Percentiles rank a stretch among this genome's conserved stretches.
Evolutionary conservation across 805 yeast genomes (phyloP).

Genomic region (Jamesozyma rosinii): DNA sequence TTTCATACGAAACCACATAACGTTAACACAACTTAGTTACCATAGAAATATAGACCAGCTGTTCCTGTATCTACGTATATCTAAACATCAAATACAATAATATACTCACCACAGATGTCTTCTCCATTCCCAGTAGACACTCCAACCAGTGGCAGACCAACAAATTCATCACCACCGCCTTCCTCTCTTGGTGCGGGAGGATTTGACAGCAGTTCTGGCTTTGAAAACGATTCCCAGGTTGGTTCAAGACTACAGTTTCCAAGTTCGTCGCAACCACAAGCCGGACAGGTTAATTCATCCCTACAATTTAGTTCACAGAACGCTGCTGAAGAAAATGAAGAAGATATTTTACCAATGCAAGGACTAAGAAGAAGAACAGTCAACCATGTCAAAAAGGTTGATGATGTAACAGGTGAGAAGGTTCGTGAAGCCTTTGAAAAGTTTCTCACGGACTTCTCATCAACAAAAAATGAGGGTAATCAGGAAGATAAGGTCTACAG

Average conservation of each 20-base stretch:
- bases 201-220: constrained; percentile 24
- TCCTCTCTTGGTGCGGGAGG: constrained; percentile 26
- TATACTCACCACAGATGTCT: too few species aligned
- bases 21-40: too few species aligned
- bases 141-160: constrained; percentile 14
- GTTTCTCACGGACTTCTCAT: constrained; percentile 60
- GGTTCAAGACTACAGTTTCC: constrained; percentile 25
- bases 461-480: constrained; percentile 27
- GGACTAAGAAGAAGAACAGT: constrained; percentile 45
- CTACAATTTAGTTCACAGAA: constrained; percentile 22
- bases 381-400: constrained; percentile 71
- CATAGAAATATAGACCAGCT: too few species aligned
- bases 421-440: constrained; percentile 85
- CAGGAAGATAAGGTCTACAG: constrained; percentile 52
- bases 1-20: too few species aligned
- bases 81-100: too few species aligned
- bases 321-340: constrained; percentile 6
- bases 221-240: constrained; percentile 21
- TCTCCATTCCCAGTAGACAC: constrained; percentile 17
- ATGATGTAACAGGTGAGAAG: constrained; percentile 86
- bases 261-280: constrained; percentile 23
- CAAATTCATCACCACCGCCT: constrained; percentile 25
- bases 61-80: too few species aligned
- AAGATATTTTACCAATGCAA: constrained; percentile 21
- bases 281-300: constrained; percentile 2